Evolutionary conservation across 768 basidiomycete species (phyloP).

Genomic region (Leccinellum luteum): DNA sequence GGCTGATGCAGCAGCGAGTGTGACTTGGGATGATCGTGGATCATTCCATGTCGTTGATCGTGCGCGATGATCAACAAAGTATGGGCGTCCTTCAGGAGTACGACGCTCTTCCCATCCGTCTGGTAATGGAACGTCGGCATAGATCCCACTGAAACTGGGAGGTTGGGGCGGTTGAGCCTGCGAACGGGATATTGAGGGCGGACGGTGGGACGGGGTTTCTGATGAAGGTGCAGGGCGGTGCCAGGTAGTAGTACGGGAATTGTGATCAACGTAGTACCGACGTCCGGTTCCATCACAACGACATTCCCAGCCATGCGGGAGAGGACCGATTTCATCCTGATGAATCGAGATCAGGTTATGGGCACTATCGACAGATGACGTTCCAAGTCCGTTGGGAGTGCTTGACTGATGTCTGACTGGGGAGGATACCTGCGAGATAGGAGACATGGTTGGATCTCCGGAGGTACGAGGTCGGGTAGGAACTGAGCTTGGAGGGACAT

Average conservation of each 20-base stretch:
- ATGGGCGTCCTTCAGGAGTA: conserved; percentile 81
- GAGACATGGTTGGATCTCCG: conserved; percentile 11
- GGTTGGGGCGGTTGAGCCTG: conserved; percentile 27
- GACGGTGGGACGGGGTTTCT: conserved; percentile 23
- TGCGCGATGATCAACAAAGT: conserved; percentile 75
- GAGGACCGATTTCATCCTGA: conserved; percentile 59
- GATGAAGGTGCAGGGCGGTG: conserved; percentile 42
- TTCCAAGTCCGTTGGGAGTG: conserved; percentile 6
- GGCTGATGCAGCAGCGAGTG: conserved; percentile 43
- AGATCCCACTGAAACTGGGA: conserved; percentile 30
- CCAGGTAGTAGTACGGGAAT: conserved; percentile 80
- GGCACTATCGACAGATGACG: background rate
- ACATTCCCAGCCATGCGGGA: conserved; percentile 84
- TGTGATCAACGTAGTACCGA: conserved; percentile 87
- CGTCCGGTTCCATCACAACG: conserved; percentile 64
- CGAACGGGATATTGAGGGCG: conserved; percentile 12
- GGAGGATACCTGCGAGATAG: conserved; percentile 9
- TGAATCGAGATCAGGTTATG: conserved; percentile 22
- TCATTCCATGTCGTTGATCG: conserved; percentile 92
- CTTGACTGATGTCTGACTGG: conserved; percentile 15
- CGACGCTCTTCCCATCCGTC: conserved; percentile 91
- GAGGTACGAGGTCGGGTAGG: conserved; percentile 16
- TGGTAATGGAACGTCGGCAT: conserved; percentile 71
- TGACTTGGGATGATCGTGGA: conserved; percentile 58
- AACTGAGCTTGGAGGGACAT: conserved; percentile 7